Conservation (phyloP, 2,329 filamentous ascomycete species). For the Fusarium fujikuroi region DNA sequence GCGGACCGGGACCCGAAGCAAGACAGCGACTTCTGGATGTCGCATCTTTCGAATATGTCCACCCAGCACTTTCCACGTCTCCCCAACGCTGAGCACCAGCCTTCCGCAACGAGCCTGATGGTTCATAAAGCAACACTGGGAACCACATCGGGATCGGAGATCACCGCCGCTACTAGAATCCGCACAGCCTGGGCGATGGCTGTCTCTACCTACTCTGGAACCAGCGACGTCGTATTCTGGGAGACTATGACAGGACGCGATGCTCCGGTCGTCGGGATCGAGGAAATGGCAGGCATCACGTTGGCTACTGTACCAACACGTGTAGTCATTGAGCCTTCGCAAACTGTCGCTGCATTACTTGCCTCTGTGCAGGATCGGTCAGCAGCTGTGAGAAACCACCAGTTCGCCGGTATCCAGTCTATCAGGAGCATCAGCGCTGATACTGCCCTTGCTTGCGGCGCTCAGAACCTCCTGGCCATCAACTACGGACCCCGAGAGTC, state of each 20-base stretch:
- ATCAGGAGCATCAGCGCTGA: constrained; percentile 34
- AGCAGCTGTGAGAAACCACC: constrained; percentile 20
- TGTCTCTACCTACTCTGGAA: constrained; percentile 28
- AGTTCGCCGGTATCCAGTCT: constrained; percentile 27
- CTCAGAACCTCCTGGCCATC: constrained; percentile 39
- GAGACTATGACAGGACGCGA: constrained; percentile 40
- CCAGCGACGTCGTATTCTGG: constrained; percentile 38
- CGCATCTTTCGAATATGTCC: constrained; percentile 15
- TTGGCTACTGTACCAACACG: constrained; percentile 37
- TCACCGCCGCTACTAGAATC: constrained; percentile 32
- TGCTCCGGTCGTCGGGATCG: constrained; percentile 31
- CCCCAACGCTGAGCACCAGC: constrained; percentile 22
- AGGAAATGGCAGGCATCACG: constrained; percentile 32
- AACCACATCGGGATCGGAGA: constrained; percentile 8
- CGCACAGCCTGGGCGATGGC: constrained; percentile 41
- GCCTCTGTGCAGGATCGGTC: constrained; percentile 19
- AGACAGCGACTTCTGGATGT: constrained; percentile 31
- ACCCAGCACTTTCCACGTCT: constrained; percentile 40
- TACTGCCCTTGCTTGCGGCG: constrained; percentile 26
- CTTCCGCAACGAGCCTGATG: constrained; percentile 27
- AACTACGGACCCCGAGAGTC: constrained; percentile 22
- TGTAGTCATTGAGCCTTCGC: not conserved
- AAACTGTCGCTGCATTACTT: constrained; percentile 15
- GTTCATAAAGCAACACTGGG: constrained; percentile 13
- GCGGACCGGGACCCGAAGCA: not conserved